phyloP scores from a whole-genome alignment of 768 basidiomycete species.

The Amanita phalloides region DNA sequence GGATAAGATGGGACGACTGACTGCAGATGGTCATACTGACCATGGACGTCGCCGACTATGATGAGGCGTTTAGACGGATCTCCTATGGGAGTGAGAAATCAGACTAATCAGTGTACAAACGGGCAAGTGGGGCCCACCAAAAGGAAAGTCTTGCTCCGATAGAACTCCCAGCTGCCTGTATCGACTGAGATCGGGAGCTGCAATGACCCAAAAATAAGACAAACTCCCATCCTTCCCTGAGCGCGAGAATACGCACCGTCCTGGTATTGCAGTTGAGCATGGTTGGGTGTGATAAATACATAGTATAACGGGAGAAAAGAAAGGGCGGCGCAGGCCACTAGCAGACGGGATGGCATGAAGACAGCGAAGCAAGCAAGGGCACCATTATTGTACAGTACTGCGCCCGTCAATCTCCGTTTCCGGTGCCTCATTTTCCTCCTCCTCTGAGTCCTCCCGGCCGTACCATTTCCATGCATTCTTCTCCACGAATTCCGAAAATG shows the following conservation, averaged over 20 bases:
- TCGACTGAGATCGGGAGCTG: constrained; percentile 44
- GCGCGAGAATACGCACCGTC: background rate
- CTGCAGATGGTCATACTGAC: constrained; percentile 61
- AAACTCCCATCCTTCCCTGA: background rate
- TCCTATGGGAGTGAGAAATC: constrained; percentile 22
- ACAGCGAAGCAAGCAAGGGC: constrained; percentile 7
- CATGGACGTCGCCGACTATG: constrained; percentile 84
- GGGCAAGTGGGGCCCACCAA: constrained; percentile 25
- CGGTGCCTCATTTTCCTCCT: constrained; percentile 16
- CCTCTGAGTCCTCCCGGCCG: constrained; percentile 21
- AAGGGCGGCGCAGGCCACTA: background rate
- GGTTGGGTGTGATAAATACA: background rate
- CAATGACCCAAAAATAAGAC: background rate
- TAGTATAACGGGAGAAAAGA: background rate
- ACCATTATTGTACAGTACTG: constrained; percentile 3
- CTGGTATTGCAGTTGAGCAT: background rate
- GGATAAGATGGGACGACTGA: constrained; percentile 15
- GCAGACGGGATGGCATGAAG: constrained; percentile 9
- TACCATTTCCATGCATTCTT: constrained; percentile 78
- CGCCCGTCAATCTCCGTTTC: constrained; percentile 40
- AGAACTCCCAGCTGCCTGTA: constrained; percentile 35
- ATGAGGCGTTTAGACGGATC: constrained; percentile 48
- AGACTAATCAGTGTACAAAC: background rate
- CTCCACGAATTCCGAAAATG: constrained; percentile 69
- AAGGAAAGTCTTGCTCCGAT: constrained; percentile 38